Evolutionary conservation across 139 green algal species (phyloP).

Genomic region (Chlorella ohadii): DNA sequence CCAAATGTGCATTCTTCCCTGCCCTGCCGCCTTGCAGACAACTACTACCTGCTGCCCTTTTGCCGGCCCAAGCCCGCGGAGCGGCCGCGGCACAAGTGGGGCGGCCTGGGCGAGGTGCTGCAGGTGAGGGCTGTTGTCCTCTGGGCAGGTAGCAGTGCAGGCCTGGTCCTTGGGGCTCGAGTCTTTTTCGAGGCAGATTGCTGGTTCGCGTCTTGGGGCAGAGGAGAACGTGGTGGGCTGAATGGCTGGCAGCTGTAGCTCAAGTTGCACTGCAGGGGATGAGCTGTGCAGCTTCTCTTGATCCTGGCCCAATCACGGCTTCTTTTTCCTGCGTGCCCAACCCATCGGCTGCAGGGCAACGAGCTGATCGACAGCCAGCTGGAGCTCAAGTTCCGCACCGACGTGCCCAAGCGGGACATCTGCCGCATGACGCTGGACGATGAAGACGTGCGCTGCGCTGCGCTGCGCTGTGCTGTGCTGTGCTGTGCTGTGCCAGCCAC

Average conservation of each 20-base stretch:
- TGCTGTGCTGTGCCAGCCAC: background rate
- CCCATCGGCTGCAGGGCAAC: slow-evolving; percentile 93
- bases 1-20: no score
- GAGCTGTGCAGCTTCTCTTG: no score
- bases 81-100: slow-evolving; percentile 88
- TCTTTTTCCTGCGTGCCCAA: no score
- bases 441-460: slow-evolving; percentile 32
- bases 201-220: no score
- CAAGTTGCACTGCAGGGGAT: no score
- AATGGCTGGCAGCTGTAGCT: no score
- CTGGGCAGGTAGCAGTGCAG: no score
- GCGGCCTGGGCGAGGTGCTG: slow-evolving; percentile 94
- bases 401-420: slow-evolving; percentile 77
- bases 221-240: no score
- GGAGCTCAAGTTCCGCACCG: slow-evolving; percentile 85
- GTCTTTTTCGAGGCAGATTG: no score
- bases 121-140: no score
- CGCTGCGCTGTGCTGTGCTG: background rate
- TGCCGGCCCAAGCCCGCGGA: slow-evolving; percentile 71
- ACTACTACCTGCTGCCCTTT: slow-evolving; percentile 96
- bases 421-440: slow-evolving; percentile 77
- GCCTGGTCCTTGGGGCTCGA: no score
- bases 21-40: slow-evolving; percentile 64
- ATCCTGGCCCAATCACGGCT: no score
- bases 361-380: slow-evolving; percentile 95